These are phyloP conservation scores for Oropetium thomaeum DNA, from an alignment of 176 grass and related monocot species.

Conservation along the genomic window DNA sequence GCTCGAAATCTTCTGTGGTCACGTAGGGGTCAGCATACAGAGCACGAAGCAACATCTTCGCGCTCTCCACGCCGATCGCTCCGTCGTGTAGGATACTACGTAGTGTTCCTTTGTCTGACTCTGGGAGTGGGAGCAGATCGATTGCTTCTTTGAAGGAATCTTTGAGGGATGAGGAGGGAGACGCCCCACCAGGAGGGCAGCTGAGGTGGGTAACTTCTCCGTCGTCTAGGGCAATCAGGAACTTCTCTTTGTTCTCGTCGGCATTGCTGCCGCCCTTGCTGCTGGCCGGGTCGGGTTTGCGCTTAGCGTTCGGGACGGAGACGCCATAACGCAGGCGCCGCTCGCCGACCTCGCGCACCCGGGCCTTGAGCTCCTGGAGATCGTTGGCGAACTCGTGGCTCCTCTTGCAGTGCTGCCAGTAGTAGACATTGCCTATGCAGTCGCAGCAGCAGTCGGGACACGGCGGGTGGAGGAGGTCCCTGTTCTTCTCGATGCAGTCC, in stretches of 20 bases:
- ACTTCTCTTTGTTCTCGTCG: background rate
- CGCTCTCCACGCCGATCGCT: background rate
- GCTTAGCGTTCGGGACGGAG: background rate
- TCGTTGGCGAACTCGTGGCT: background rate
- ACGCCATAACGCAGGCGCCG: background rate
- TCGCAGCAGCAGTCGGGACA: background rate
- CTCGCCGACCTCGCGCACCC: background rate
- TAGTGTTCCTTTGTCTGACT: too few relatives aligned
- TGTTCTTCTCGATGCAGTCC: slow-evolving; percentile 29
- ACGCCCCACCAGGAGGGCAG: too few relatives aligned
- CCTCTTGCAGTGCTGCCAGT: background rate
- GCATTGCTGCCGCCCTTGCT: background rate
- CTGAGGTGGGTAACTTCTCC: background rate
- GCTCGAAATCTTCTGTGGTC: background rate
- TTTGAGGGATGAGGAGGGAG: too few relatives aligned
- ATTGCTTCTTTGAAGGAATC: background rate
- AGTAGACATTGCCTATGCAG: too few relatives aligned
- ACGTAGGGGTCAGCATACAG: background rate
- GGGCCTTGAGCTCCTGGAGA: background rate
- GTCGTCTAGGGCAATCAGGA: background rate
- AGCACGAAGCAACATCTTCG: background rate
- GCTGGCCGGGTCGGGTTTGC: background rate
- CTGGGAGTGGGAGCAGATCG: too few relatives aligned
- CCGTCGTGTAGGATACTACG: background rate
- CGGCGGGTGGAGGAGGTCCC: background rate